Base-by-base conservation (phyloP, 169 alveolate genomes). In the Plasmodium vivax region DNA sequence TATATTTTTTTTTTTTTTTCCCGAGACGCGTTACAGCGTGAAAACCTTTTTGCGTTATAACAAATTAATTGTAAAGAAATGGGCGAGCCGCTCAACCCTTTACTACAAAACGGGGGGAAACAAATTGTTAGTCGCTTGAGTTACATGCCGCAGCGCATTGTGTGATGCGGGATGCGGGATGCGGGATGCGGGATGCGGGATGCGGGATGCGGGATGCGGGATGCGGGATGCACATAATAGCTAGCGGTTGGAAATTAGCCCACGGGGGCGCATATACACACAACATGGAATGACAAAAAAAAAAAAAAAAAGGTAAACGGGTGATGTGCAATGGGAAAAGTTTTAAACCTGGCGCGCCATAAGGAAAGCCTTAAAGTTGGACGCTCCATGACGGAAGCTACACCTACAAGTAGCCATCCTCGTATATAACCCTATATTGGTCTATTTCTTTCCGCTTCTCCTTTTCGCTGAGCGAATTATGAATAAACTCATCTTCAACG, bases 391-490 rank as follows among this genome's bases (percentile, higher is more conserved):
- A 51, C 62, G 23, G 12, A 51, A 23, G 34, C 73, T 3, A 68
- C 34, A 23, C 12, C 34, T 47, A 90, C 51, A 92, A 82, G 68
- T 92, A 92, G n/a, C 79, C 85, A 51, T 92, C 95, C 75, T 92
- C 95, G 34, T 92, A 92, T 19, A 92, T 92, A 92, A 92, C 71
- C 62, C 34, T 82, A 36, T 92, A 92, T 9, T 92, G 92, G 58
- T 92, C 95, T 9, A 82, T 56, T 92, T 92, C 51, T 82, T 92
- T 92, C 32, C 75, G 79, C 72, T 92, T 80, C 43, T 92, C 92
- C 62, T 58, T 92, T 73, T 92, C 92, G 27, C 82, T 54, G 41
- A 81, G 38, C 30, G 34, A 92, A 19, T 82, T 82, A 47, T 81
- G 62, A n/a, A 92, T 75, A 72, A 92, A 92, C 47, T 92, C 92